Evolutionary conservation across 352 stramenopile genomes (phyloP), one percentile per base, ranked within the genome.

Genomic region (Blastocystis sp.): DNA sequence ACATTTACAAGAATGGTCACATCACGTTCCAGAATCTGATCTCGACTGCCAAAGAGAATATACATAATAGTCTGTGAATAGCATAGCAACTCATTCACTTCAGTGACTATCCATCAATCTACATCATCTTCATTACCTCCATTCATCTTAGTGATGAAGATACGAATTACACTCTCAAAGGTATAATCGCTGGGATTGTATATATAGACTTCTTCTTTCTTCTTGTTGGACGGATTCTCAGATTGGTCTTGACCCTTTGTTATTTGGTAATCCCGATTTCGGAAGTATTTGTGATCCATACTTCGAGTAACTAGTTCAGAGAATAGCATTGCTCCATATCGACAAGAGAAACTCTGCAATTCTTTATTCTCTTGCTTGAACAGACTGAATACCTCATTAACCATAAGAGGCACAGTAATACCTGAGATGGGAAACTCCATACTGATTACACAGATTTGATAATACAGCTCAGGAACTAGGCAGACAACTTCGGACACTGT

Each of bases 141-240:
- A 42, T 64, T 84, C 73, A 84, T 84, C 51, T 84, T 84, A 11
- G 51, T 60, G 42, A 84, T 33, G 27, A 84, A 48, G 53, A 84
- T 64, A 9, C 42, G 30, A 17, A 84, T n/a, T 9, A 84, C 40
- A 42, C 35, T 84, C 51, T 84, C 73, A 57, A 84, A 69, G 6
- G 73, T 53, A 35, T 84, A 84, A 17, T 84, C 73, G 9, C 3
- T n/a, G 2, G 69, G 69, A 19, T 66, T 58, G 53, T 84, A 68
- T 0, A 84, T 51, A 24, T 44, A 68, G 2, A 17, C 51, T 7
- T 66, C 51, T 24, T 64, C 53, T 0, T 60, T 42, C 44, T 51
- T 6, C 73, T 37, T 57, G 9, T 2, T 48, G 2, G 40, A 48
- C 2, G 40, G 2, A 35, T 66, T 68, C 73, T 66, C 53, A 37